Conservation (phyloP, 345 rosid genomes). For the Sonneratia alba region DNA sequence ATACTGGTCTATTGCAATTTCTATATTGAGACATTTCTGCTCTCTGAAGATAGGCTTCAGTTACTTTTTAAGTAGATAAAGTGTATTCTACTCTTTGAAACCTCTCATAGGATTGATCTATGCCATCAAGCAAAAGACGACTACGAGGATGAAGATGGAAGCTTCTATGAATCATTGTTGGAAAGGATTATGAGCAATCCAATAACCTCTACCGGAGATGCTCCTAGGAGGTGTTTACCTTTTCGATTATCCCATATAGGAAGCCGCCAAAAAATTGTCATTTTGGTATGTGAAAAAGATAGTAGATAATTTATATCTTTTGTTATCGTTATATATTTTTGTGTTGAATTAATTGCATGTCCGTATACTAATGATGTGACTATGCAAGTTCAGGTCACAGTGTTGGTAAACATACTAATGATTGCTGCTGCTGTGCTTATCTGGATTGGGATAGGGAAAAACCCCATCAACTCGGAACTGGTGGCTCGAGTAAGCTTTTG, state of each 20-base stretch:
- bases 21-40: neutral
- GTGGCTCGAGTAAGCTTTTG: constrained; percentile 39
- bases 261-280: constrained; percentile 57
- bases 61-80: neutral
- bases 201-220: constrained; percentile 23
- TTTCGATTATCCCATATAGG: constrained; percentile 40
- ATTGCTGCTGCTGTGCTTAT: constrained; percentile 41
- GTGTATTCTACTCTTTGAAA: neutral
- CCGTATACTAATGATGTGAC: neutral
- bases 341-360: neutral
- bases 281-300: constrained; percentile 30
- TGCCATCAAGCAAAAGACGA: constrained; percentile 60
- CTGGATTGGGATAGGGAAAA: constrained; percentile 44
- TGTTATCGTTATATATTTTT: neutral
- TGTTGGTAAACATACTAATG: constrained; percentile 33
- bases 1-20: neutral
- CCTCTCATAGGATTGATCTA: constrained; percentile 48
- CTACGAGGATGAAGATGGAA: constrained; percentile 50
- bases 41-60: neutral
- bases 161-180: constrained; percentile 43
- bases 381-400: constrained; percentile 25
- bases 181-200: constrained; percentile 27
- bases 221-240: constrained; percentile 35
- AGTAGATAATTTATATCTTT: constrained; percentile 6
- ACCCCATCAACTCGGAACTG: constrained; percentile 26